These are phyloP conservation scores for Prunus mira DNA, from an alignment of 306 rosid species.

Conservation along the genomic window DNA sequence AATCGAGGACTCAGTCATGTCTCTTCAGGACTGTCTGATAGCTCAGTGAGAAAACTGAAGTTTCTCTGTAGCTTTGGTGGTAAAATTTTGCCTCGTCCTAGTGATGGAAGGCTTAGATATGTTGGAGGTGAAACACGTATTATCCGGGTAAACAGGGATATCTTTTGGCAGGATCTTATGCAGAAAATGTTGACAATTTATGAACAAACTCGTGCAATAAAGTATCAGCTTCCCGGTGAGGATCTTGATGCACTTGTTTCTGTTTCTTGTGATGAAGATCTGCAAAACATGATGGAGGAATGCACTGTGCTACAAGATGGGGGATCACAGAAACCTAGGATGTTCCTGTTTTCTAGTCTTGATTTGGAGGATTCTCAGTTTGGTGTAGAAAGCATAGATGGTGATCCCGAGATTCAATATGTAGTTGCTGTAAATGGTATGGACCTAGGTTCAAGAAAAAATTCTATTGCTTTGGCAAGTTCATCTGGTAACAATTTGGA, in stretches of 20 bases:
- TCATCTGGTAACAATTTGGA: slow-evolving; percentile 56
- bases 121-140: slow-evolving; percentile 92
- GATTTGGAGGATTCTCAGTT: slow-evolving; percentile 71
- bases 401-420: slow-evolving; percentile 70
- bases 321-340: slow-evolving; percentile 62
- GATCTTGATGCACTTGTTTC: slow-evolving; percentile 94
- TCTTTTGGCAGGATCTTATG: slow-evolving; percentile 66
- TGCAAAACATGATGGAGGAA: slow-evolving; percentile 91
- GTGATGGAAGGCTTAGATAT: slow-evolving; percentile 84
- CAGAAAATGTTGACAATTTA: slow-evolving; percentile 55
- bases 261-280: slow-evolving; percentile 81
- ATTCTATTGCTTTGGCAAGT: slow-evolving; percentile 46
- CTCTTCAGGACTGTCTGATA: slow-evolving; percentile 53
- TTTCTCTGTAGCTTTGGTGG: slow-evolving; percentile 89
- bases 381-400: slow-evolving; percentile 55
- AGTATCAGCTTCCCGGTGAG: slow-evolving; percentile 94
- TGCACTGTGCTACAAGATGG: slow-evolving; percentile 50
- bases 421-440: slow-evolving; percentile 85
- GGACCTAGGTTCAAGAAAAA: slow-evolving; percentile 57
- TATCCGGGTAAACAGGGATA: slow-evolving; percentile 57
- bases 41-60: slow-evolving; percentile 56
- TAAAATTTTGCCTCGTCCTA: slow-evolving; percentile 70
- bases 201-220: slow-evolving; percentile 48
- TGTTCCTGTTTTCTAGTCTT: slow-evolving; percentile 61
- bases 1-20: slow-evolving; percentile 43